Percentiles rank a stretch among this genome's conserved stretches.
phyloP scores from a whole-genome alignment of 164 flowering plant species.

The Kalanchoe fedtschenkoi region DNA sequence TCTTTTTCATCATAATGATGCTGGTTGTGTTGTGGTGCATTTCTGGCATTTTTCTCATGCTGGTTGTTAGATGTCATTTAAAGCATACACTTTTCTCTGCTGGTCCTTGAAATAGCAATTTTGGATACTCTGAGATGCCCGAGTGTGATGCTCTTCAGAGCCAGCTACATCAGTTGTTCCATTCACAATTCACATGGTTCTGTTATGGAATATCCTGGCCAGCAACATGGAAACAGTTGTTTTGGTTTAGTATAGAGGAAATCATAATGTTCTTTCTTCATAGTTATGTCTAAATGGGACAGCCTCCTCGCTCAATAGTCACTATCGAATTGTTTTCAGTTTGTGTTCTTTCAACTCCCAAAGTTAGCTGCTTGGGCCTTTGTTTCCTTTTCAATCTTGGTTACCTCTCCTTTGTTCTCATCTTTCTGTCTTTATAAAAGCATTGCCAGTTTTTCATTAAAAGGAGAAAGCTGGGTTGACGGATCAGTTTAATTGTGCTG shows the following conservation, averaged over 20 bases:
- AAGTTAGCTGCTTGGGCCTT: too few species aligned
- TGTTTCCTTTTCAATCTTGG: too few species aligned
- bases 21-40: slow-evolving; percentile 5
- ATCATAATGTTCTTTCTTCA: too few species aligned
- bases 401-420: too few species aligned
- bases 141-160: slow-evolving; percentile 51
- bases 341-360: too few species aligned
- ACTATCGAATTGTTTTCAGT: too few species aligned
- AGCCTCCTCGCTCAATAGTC: too few species aligned
- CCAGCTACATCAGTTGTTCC: slow-evolving; percentile 58
- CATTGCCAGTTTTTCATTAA: slow-evolving; percentile 47
- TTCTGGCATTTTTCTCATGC: slow-evolving; percentile 5
- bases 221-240: too few species aligned
- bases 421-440: slow-evolving; percentile 60
- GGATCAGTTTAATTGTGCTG: slow-evolving; percentile 64
- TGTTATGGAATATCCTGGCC: too few species aligned
- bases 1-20: slow-evolving; percentile 6
- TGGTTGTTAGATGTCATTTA: slow-evolving; percentile 6
- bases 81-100: slow-evolving; percentile 24
- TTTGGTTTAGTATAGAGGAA: too few species aligned
- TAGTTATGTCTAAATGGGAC: too few species aligned
- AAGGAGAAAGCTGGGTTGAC: slow-evolving; percentile 48
- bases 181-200: slow-evolving; percentile 54
- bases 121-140: slow-evolving; percentile 30
- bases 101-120: slow-evolving; percentile 1